Evolutionary conservation across 805 yeast genomes (phyloP), one percentile per base, ranked within the genome.

Genomic region (Zygosaccharomyces rouxii): DNA sequence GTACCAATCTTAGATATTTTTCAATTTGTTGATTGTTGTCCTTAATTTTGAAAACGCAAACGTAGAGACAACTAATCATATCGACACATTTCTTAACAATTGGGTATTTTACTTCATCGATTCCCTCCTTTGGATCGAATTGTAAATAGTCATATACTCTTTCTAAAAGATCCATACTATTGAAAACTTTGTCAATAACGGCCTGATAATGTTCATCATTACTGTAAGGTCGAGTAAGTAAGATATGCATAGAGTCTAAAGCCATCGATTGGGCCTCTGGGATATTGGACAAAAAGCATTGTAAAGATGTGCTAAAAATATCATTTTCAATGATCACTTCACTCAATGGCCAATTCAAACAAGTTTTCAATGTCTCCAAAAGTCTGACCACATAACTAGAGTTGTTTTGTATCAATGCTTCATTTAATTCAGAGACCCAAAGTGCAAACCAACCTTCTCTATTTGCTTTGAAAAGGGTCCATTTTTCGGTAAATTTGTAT

Each of bases 331-430:
- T 77, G 46, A 92, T 76, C 0, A 90, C 81, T 13, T 79, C 73
- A 2, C 97, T 92, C 44, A 86, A 78, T 6, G 90, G 79, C 99
- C 99, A 94, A 58, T 86, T 89, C 51, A 94, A 75, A 57, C 96
- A 86, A 0, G 96, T 84, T 62, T 94, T 94, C 60, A 92, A 77
- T 4, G 95, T 84, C 52, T 89, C 87, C 35, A 94, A 71, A 4
- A 86, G 73, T 58, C 85, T 81, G 37, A 85, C 77, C 2, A 82
- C 82, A 60, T 83, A 83, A 42, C 71, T 74, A 18, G 73, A 60
- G 44, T 74, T 72, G 38, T 59, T 59, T 38, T 68, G 67, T 39
- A 60, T 52, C 54, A 70, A 76, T 51, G 71, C 85, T 66, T 52
- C 72, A 21, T 82, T 64, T 31, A 78, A 65, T 26, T 71, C 71